These are phyloP conservation scores for Bipolaris cookei DNA, from an alignment of 2,329 filamentous ascomycete genomes.

Conservation along the genomic window DNA sequence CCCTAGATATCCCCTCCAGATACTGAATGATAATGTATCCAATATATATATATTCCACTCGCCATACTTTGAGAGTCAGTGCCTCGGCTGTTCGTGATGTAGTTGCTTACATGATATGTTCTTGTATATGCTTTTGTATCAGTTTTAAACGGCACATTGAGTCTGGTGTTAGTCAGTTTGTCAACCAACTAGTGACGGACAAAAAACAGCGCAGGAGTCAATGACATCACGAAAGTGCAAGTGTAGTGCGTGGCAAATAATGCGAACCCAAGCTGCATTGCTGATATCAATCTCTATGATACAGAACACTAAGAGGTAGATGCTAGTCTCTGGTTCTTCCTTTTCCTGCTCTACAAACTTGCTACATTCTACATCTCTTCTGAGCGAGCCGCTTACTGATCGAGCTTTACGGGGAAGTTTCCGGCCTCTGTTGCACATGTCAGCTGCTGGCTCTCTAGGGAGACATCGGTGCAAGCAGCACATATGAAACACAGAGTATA, in stretches of 20 bases:
- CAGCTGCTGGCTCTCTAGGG: slow-evolving; percentile 4
- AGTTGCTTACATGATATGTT: too few relatives aligned
- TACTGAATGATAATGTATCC: slow-evolving; percentile 18
- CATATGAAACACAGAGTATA: neutral
- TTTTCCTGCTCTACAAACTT: slow-evolving; percentile 25
- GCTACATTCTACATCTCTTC: slow-evolving; percentile 20
- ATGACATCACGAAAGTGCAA: slow-evolving; percentile 12
- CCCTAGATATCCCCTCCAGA: slow-evolving; percentile 12
- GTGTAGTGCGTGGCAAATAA: slow-evolving; percentile 1
- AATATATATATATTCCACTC: neutral
- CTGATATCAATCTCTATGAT: slow-evolving; percentile 38
- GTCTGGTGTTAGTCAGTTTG: neutral
- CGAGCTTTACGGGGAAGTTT: slow-evolving; percentile 47
- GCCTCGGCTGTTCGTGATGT: neutral
- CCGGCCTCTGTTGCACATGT: slow-evolving; percentile 33
- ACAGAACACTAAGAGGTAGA: slow-evolving; percentile 33
- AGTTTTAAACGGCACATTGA: neutral
- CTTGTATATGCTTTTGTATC: too few relatives aligned
- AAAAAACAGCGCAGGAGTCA: neutral
- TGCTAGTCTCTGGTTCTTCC: slow-evolving; percentile 33
- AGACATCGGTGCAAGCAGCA: neutral
- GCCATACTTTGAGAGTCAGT: neutral
- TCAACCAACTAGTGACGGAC: neutral
- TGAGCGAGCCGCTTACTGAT: slow-evolving; percentile 40
- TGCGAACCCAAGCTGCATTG: slow-evolving; percentile 38